These are phyloP conservation scores for Pezicula carpinea DNA, from an alignment of 2,329 filamentous ascomycete species.

Conservation along the genomic window DNA sequence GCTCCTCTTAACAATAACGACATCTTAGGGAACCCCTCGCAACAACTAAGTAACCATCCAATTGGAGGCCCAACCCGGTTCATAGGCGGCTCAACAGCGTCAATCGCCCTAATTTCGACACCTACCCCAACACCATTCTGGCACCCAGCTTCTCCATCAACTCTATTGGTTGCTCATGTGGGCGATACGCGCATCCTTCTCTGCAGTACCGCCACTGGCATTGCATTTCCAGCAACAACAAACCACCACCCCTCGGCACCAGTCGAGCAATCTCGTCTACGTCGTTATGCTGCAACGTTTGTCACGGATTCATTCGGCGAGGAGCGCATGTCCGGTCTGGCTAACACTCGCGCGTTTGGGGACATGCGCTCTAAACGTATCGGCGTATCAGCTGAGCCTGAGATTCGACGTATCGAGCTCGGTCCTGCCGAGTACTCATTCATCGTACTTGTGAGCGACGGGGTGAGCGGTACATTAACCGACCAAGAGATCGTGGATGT, in stretches of 20 bases:
- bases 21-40: constrained; percentile 63
- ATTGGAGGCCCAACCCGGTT: constrained; percentile 78
- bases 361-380: constrained; percentile 90
- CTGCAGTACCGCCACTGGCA: constrained; percentile 79
- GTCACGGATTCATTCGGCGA: constrained; percentile 96
- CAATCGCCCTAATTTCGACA: constrained; percentile 84
- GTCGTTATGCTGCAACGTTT: constrained; percentile 80
- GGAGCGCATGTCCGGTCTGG: constrained; percentile 87
- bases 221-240: constrained; percentile 75
- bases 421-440: constrained; percentile 83
- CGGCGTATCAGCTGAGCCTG: constrained; percentile 90
- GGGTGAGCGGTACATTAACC: constrained; percentile 76
- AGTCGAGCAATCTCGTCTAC: constrained; percentile 74
- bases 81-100: constrained; percentile 90
- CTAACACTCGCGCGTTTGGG: constrained; percentile 91
- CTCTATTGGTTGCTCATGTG: constrained; percentile 82
- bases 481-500: constrained; percentile 97
- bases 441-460: constrained; percentile 82
- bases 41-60: constrained; percentile 46
- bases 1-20: constrained; percentile 80
- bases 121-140: constrained; percentile 90
- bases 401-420: constrained; percentile 75
- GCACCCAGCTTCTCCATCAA: constrained; percentile 83
- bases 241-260: constrained; percentile 93
- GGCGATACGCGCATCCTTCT: constrained; percentile 90